Percentiles rank a stretch among this genome's conserved stretches.
Evolutionary conservation across 805 yeast species (phyloP).

Genomic region (Ogataea henricii): DNA sequence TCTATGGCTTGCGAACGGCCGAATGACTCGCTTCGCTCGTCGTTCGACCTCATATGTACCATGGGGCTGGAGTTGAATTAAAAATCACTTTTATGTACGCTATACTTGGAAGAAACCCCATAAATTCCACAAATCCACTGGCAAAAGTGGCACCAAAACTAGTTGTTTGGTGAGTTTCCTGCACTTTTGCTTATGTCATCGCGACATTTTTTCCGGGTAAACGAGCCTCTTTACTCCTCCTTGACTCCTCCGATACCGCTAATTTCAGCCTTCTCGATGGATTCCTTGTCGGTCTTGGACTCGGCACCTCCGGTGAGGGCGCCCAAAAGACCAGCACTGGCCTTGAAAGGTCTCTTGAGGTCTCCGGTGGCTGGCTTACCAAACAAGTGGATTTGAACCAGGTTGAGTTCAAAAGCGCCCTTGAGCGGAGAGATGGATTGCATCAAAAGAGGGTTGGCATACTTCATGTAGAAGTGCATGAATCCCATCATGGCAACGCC

Average conservation of each 20-base stretch:
- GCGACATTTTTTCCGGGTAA: background rate
- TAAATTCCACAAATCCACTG: background rate
- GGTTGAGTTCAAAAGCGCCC: conserved; percentile 84
- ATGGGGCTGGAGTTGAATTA: background rate
- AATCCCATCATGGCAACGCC: conserved; percentile 96
- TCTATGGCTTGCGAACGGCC: too few relatives aligned
- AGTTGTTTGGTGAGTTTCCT: background rate
- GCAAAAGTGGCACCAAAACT: background rate
- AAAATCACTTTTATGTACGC: background rate
- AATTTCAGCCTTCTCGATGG: conserved; percentile 81
- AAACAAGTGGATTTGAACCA: conserved; percentile 87
- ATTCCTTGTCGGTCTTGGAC: conserved; percentile 80
- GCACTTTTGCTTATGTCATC: conserved; percentile 2
- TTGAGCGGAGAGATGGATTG: conserved; percentile 90
- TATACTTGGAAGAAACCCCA: background rate
- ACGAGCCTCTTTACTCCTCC: conserved; percentile 58
- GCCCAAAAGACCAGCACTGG: conserved; percentile 72
- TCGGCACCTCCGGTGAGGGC: conserved; percentile 42
- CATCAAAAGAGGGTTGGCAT: conserved; percentile 95
- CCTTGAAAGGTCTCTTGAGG: conserved; percentile 95
- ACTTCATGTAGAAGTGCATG: conserved; percentile 97
- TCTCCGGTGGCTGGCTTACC: conserved; percentile 84
- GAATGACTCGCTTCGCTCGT: too few relatives aligned
- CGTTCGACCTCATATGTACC: background rate
- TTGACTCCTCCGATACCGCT: conserved; percentile 88